Evolutionary conservation across 805 yeast species (phyloP).

Genomic region (Saccharomyces eubayanus): DNA sequence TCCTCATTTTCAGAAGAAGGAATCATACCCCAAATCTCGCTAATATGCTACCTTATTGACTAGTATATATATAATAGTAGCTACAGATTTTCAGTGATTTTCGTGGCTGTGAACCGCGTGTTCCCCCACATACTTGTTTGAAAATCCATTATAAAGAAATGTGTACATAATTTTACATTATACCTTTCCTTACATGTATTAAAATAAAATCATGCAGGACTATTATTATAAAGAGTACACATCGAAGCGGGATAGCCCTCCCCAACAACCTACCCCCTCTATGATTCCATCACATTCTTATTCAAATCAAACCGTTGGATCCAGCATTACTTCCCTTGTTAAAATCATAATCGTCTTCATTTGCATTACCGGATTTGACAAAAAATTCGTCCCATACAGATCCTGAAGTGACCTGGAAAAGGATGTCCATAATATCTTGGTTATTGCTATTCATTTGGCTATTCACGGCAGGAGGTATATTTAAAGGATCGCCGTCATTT

Average conservation of each 20-base stretch:
- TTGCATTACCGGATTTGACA: conserved; percentile 7
- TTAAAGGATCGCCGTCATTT: conserved; percentile 9
- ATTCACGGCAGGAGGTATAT: not conserved
- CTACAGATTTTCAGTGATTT: too few species aligned
- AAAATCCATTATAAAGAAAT: not conserved
- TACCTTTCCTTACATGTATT: not conserved
- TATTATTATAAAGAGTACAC: not conserved
- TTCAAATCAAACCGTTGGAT: not conserved
- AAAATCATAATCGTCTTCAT: not conserved
- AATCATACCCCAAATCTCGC: too few species aligned
- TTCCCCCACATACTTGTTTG: not conserved
- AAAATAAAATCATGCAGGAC: not conserved
- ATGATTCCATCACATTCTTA: not conserved
- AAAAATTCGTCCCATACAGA: conserved; percentile 50
- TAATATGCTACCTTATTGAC: too few species aligned
- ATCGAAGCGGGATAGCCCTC: not conserved
- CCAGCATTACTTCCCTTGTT: not conserved
- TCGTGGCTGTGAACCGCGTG: not conserved
- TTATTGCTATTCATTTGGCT: not conserved
- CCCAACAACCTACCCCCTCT: not conserved
- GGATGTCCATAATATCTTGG: conserved; percentile 48
- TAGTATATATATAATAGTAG: too few species aligned
- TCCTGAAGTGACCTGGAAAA: conserved; percentile 56
- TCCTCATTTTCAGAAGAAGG: too few species aligned
- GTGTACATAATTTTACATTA: not conserved